Conservation (phyloP, 1,284 basidiomycete species). For the Marasmius sp. region DNA sequence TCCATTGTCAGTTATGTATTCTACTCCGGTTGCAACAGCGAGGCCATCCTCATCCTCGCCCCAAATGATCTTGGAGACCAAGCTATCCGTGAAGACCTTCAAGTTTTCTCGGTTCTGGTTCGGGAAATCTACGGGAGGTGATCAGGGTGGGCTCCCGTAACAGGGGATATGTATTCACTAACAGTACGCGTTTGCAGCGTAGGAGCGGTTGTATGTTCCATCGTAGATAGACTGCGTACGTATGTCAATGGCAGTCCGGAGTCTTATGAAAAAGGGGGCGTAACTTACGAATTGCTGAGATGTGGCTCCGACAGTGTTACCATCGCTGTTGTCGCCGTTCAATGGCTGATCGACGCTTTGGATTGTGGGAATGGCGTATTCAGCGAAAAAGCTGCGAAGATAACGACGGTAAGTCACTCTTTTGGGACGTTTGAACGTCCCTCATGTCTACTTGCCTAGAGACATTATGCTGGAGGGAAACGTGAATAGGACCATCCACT, state of each 20-base stretch:
- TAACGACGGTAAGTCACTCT: not conserved
- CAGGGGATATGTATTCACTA: not conserved
- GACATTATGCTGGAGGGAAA: not conserved
- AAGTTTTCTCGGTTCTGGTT: slow-evolving; percentile 10
- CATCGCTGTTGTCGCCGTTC: slow-evolving; percentile 1
- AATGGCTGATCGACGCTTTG: not conserved
- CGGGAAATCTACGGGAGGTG: slow-evolving; percentile 2
- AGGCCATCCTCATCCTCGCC: slow-evolving; percentile 10
- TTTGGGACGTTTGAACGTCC: too few species aligned
- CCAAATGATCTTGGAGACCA: slow-evolving; percentile 13
- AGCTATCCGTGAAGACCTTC: slow-evolving; percentile 6
- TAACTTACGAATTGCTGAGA: slow-evolving; percentile 5
- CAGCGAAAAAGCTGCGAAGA: not conserved
- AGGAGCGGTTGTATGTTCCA: slow-evolving; percentile 9
- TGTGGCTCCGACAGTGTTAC: not conserved
- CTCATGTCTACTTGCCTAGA: not conserved
- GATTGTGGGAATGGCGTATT: not conserved
- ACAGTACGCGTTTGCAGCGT: slow-evolving; percentile 13
- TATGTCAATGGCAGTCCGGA: too few species aligned
- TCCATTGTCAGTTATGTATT: slow-evolving; percentile 8
- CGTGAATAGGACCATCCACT: slow-evolving; percentile 4
- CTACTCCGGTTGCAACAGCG: slow-evolving; percentile 14
- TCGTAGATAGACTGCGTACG: too few species aligned
- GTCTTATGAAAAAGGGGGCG: not conserved
- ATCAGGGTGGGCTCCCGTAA: too few species aligned